Conservation (phyloP, 2,329 filamentous ascomycete species). For the Fusarium nelsonii region DNA sequence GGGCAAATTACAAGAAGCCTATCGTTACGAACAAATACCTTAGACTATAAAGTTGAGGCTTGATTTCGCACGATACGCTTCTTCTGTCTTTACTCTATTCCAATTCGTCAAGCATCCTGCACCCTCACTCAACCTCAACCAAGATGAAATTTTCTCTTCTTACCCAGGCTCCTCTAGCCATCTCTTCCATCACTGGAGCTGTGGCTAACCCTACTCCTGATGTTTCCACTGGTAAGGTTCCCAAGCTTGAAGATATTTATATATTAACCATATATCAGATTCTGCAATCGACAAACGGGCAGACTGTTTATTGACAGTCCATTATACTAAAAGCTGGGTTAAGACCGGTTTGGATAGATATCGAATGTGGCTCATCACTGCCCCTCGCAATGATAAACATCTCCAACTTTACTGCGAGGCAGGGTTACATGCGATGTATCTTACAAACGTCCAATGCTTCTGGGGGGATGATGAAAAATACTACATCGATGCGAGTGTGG, state of each 20-base stretch:
- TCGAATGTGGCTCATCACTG: conserved; percentile 9
- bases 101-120: neutral
- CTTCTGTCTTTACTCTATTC: neutral
- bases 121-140: neutral
- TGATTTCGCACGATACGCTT: fast-evolving
- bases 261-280: neutral
- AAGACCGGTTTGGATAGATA: neutral
- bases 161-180: neutral
- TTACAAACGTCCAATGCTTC: neutral
- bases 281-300: neutral
- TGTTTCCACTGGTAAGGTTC: neutral
- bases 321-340: neutral
- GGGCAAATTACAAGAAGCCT: neutral
- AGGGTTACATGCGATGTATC: neutral
- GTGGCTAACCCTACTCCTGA: neutral
- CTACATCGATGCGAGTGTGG: conserved; percentile 9
- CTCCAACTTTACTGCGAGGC: conserved; percentile 5
- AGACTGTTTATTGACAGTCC: conserved; percentile 6
- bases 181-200: conserved; percentile 1
- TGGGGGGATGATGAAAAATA: conserved; percentile 2
- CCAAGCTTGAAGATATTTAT: fast-evolving
- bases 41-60: neutral
- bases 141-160: conserved; percentile 8
- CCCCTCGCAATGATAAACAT: conserved; percentile 1
- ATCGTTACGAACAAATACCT: fast-evolving